Evolutionary conservation across 106 monocot genomes (phyloP), one percentile per base, ranked within the genome.

Genomic region (Dioscorea dumetorum): DNA sequence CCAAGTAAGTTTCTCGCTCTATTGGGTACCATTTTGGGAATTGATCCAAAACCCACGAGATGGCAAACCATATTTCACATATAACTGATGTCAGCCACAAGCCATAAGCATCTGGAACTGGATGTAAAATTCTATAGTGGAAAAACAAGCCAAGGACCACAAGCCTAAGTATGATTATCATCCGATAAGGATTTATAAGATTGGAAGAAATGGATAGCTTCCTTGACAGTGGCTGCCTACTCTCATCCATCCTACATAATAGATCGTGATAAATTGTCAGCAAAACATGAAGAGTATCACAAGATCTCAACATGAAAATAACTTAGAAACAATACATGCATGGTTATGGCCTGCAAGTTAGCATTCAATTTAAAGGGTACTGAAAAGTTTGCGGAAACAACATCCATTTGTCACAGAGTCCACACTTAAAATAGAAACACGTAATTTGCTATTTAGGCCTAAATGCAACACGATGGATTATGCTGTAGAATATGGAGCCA

Each of bases 1-100:
- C 87, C 53, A 91, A 66, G 32, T 91, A 91, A 22, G 91, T 91
- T 70, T 91, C 91, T 63, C 91, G 67, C 69, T 87, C 84, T 70
- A 91, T 78, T 12, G 91, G 91, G n/a, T 62, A 75, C 91, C 91
- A 91, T 77, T 91, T 91, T 13, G 91, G 91, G 56, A 91, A 91
- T 50, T 91, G 91, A 79, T 91, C 91, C 20, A 91, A 61, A 60
- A 91, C 85, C 91, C 91, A 91, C n/a, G 91, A 91, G 60, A 88
- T 6, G 53, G 87, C 85, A 78, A 91, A 91, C 91, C 91, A 91
- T 67, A 91, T 80, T 79, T 91, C 91, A 72, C 91, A 91, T 50
- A 91, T 84, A 56, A 91, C 84, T n/a, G 91, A 91, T 24, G 87
- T 88, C 49, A 91, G 50, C 91, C 91, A 91, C 74, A 91, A 67